Percentiles rank a stretch among this genome's conserved stretches.
Conservation (phyloP, 1,139 yeast genomes). For the Chernovozyma aurita region DNA sequence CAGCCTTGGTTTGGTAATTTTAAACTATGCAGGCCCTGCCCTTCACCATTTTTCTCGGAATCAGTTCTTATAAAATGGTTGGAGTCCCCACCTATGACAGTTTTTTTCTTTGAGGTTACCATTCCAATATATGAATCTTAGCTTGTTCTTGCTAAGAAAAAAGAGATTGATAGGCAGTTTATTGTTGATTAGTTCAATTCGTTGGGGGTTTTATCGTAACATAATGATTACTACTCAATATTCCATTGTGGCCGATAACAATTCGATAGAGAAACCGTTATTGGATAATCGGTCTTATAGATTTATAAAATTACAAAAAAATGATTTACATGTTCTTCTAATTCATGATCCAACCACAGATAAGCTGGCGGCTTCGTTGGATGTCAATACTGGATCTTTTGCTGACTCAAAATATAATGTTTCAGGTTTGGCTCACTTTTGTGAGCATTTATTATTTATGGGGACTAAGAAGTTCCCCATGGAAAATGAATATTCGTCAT, state of each 20-base stretch:
- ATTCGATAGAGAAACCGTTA: slow-evolving; percentile 50
- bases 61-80: too few species aligned
- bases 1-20: too few species aligned
- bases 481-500: slow-evolving; percentile 84
- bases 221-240: not conserved
- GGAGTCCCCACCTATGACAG: too few species aligned
- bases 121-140: not conserved
- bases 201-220: slow-evolving; percentile 1
- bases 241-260: slow-evolving; percentile 17
- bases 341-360: slow-evolving; percentile 85
- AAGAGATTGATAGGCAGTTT: not conserved
- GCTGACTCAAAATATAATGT: slow-evolving; percentile 65
- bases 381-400: slow-evolving; percentile 87
- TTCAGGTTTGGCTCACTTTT: slow-evolving; percentile 92
- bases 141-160: not conserved
- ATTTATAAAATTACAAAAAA: slow-evolving; percentile 53
- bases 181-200: not conserved
- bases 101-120: too few species aligned
- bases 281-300: slow-evolving; percentile 76
- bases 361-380: slow-evolving; percentile 88
- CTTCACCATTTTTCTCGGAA: too few species aligned
- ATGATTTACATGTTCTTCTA: slow-evolving; percentile 67
- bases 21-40: too few species aligned
- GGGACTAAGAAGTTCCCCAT: slow-evolving; percentile 92
- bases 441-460: slow-evolving; percentile 94